These are phyloP conservation scores for Annulohypoxylon truncatum DNA, from an alignment of 2,329 filamentous ascomycete species.

Conservation along the genomic window DNA sequence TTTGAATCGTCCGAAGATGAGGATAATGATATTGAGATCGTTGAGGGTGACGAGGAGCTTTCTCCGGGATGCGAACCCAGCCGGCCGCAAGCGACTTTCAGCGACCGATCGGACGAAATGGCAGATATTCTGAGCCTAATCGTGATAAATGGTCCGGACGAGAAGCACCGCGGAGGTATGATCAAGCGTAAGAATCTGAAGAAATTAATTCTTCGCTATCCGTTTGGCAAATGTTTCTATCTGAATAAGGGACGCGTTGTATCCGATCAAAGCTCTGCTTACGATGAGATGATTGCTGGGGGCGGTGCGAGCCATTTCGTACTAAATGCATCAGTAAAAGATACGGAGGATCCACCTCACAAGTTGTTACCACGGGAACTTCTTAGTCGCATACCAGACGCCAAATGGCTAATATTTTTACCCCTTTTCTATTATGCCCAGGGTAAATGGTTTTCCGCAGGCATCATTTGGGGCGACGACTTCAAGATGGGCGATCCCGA, in stretches of 20 bases:
- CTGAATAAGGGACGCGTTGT: conserved; percentile 37
- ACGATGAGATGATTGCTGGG: conserved; percentile 28
- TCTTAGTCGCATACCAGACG: conserved; percentile 51
- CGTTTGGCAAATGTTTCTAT: conserved; percentile 43
- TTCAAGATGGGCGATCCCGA: conserved; percentile 54
- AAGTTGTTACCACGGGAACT: conserved; percentile 45
- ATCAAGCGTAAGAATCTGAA: conserved; percentile 36
- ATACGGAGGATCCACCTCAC: conserved; percentile 17
- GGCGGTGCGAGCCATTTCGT: conserved; percentile 27
- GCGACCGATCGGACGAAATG: conserved; percentile 31
- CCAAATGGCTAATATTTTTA: conserved; percentile 52
- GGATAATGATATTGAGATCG: conserved; percentile 2
- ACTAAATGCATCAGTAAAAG: conserved; percentile 7
- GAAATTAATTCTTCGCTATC: conserved; percentile 41
- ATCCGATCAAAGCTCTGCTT: conserved; percentile 23
- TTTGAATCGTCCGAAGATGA: conserved; percentile 38
- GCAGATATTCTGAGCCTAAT: conserved; percentile 26
- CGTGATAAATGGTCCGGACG: conserved; percentile 6
- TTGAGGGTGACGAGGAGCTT: not conserved
- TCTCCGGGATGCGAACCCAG: conserved; percentile 2
- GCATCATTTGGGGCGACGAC: conserved; percentile 53
- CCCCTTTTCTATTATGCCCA: conserved; percentile 53
- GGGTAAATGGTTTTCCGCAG: conserved; percentile 51
- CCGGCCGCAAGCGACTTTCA: conserved; percentile 5
- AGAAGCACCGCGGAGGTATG: conserved; percentile 17